These are phyloP conservation scores for Aspergillus sparsus DNA, from an alignment of 495 filamentous ascomycete species.

Conservation along the genomic window DNA sequence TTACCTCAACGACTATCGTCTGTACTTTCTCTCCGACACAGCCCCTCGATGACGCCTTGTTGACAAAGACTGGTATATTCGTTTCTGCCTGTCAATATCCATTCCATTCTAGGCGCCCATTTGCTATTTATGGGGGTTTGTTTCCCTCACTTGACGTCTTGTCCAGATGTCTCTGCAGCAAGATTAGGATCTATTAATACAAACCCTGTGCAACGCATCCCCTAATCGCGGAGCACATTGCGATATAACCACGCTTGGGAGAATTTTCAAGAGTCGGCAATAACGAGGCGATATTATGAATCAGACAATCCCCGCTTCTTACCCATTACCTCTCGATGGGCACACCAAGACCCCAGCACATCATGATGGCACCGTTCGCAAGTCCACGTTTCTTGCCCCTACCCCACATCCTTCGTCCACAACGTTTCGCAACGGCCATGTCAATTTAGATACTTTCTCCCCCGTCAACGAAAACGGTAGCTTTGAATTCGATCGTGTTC, in stretches of 20 bases:
- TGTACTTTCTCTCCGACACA: constrained; percentile 13
- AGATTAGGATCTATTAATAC: constrained; percentile 16
- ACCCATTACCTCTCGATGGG: constrained; percentile 31
- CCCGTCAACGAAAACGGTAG: constrained; percentile 94
- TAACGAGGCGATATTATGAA: constrained; percentile 26
- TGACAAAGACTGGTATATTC: background rate
- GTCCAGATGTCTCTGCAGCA: constrained; percentile 20
- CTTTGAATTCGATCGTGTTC: constrained; percentile 89
- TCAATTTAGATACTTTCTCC: constrained; percentile 64
- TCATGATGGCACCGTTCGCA: constrained; percentile 28
- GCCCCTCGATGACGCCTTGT: constrained; percentile 17
- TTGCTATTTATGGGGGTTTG: constrained; percentile 19
- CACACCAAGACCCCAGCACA: constrained; percentile 31
- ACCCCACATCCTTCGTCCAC: constrained; percentile 16
- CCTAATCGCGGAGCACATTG: background rate
- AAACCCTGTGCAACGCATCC: constrained; percentile 5
- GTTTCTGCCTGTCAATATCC: constrained; percentile 14
- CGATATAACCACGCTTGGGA: background rate
- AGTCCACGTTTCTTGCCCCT: constrained; percentile 19
- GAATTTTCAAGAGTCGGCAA: background rate
- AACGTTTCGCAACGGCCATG: constrained; percentile 48
- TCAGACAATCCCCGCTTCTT: constrained; percentile 24
- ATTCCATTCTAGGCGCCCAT: constrained; percentile 7
- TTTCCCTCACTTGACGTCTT: constrained; percentile 7
- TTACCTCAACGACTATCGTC: background rate